Base-by-base conservation (phyloP, 73 alveolate genomes). In the Breviolum minutum region DNA sequence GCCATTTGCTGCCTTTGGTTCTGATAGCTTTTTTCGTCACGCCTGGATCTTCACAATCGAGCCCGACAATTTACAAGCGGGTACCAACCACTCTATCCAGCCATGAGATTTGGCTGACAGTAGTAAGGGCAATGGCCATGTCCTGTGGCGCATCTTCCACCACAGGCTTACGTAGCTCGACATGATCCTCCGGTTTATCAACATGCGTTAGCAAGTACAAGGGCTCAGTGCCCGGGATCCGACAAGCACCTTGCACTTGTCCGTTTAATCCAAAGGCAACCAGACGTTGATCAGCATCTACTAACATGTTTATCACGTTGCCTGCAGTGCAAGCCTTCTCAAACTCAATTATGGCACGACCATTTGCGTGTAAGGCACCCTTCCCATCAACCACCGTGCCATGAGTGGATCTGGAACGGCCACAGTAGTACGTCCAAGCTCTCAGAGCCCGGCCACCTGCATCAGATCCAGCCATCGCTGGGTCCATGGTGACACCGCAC, bases 391-490 rank as follows among this genome's bases (percentile, higher is more conserved):
- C 30, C 8, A 87, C 64, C 22, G 68, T 17, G 8, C 93, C 60
- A 16, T 48, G 66, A 19, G 64, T 71, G 19, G 66, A 63, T 3
- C 82, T 63, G 9, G 2, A 32, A 22, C 95, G 81, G 63, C 95
- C 95, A 30, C 68, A 27, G 19, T 87, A 87, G 95, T 87, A 87
- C 82, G 83, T 62, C 95, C 95, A 87, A 26, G 95, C 95, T 17
- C 14, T 0, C 16, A 14, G 62, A 81, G 0, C 2, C 6, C 69
- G 66, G 70, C 91, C 91, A 54, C 7, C 73, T 7, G 0, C 27
- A 17, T 32, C 17, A 8, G 32, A 17, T 6, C 92, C 92, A 2
- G 92, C 92, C 54, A 54, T 20, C 90, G 10, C 69, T 0, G 63
- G 90, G 0, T 32, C 40, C 90, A 81, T 81, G 0, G 90, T 81